Conservation (phyloP, 2,329 filamentous ascomycete genomes). For the Colletotrichum camelliae region DNA sequence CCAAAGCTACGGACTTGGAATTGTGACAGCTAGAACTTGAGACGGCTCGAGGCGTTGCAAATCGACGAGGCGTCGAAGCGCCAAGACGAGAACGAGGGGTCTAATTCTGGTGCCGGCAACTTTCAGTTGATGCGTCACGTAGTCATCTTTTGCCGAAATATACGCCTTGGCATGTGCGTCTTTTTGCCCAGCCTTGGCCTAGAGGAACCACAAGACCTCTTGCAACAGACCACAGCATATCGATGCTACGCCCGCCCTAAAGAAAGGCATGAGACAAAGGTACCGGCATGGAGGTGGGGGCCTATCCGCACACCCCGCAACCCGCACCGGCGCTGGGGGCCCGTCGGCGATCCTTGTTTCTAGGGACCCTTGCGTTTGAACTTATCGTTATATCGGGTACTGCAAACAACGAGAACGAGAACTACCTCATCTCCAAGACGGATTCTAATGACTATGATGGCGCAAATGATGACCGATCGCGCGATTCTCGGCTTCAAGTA, state of each 20-base stretch:
- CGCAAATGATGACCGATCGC: background rate
- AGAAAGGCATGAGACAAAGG: background rate
- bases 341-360: background rate
- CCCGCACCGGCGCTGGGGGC: background rate
- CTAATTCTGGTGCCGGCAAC: background rate
- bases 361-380: background rate
- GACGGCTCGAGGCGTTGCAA: background rate
- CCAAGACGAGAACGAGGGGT: background rate
- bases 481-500: background rate
- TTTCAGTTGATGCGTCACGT: background rate
- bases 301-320: background rate
- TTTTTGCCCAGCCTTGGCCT: background rate
- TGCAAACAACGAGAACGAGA: background rate
- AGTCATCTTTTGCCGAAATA: background rate
- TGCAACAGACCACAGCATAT: background rate
- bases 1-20: background rate
- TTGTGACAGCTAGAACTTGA: background rate
- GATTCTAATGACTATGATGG: background rate
- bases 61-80: background rate
- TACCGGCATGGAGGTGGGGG: background rate
- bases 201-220: background rate
- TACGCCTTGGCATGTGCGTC: background rate
- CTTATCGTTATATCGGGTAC: background rate
- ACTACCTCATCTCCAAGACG: background rate
- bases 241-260: background rate